Base-by-base conservation (phyloP, 352 stramenopile genomes). In the Pythium rhizo-oryzae region DNA sequence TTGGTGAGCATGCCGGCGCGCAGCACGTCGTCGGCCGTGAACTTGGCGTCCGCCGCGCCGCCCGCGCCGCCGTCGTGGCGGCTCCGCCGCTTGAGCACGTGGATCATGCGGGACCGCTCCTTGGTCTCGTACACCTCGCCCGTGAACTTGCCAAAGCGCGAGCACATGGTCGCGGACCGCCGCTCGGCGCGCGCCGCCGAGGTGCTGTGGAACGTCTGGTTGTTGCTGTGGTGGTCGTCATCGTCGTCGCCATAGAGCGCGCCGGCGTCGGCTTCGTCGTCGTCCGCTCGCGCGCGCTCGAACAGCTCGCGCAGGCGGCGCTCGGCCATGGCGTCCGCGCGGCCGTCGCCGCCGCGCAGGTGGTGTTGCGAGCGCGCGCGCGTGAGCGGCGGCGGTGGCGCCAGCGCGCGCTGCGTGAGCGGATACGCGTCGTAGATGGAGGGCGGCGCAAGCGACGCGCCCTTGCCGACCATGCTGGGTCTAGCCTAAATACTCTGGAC, bases 121-220 rank as follows among this genome's bases (percentile, higher is more conserved):
- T 86, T 91, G 8, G 84, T 92, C 74, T 93, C 84, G 65, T 89
- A 93, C 37, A 90, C 73, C 59, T 91, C 81, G 65, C 78, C 85
- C 57, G 85, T 84, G 68, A 92, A 90, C 65, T 88, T 91, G 62
- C 84, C 83, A 59, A 89, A 89, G 9, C 81, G 77, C 24, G 70
- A 87, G 70, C 62, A 80, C 12, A 90, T 70, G 55, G 69, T 71
- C 23, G 71, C 59, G 15, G 74, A 65, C 30, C 73, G 67, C 18
- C 64, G 46, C 23, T 75, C 62, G 30, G 24, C 19, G 37, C 62
- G 52, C 30, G 28, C 28, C 28, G 28, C 28, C 28, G 28, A 6
- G 69, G 39, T 59, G 55, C 19, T 21, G 62, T 59, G n/a, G 54
- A 51, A 8, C 41, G 41, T n/a, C 41, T 47, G 11, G 50, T 25